A percentile compares a stretch with the other conserved stretches of the same genome.
These are phyloP conservation scores for Moesziomyces sp. DNA, from an alignment of 1,284 basidiomycete genomes.

Conservation along the genomic window DNA sequence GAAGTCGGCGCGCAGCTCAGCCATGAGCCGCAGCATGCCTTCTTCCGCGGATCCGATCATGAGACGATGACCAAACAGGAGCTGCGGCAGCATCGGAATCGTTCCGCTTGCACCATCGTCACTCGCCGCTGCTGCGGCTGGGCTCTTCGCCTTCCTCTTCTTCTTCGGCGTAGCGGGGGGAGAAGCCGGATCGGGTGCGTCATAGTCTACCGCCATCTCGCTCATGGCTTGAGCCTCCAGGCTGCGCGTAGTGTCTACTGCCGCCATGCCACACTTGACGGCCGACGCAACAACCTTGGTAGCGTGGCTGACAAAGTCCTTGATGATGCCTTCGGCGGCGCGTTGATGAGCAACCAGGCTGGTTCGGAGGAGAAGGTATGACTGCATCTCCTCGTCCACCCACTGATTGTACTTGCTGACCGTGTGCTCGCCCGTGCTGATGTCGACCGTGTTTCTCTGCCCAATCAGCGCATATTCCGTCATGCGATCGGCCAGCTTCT, in stretches of 20 bases:
- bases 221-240: too few species aligned
- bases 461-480: slow-evolving; percentile 6
- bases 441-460: neutral
- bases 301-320: neutral
- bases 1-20: slow-evolving; percentile 19
- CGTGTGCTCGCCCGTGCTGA: neutral
- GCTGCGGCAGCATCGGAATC: neutral
- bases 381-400: slow-evolving; percentile 5
- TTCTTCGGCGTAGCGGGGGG: too few species aligned
- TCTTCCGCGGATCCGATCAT: neutral
- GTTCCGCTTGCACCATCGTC: too few species aligned
- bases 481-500: slow-evolving; percentile 6
- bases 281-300: neutral
- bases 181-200: too few species aligned
- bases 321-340: neutral
- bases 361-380: slow-evolving; percentile 5
- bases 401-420: slow-evolving; percentile 6
- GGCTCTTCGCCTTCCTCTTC: too few species aligned
- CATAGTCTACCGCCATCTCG: too few species aligned
- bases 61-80: neutral
- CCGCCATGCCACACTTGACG: neutral
- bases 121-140: too few species aligned
- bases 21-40: slow-evolving; percentile 18
- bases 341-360: slow-evolving; percentile 1
- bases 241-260: too few species aligned